Base-by-base conservation (phyloP, 768 basidiomycete species). In the Tylopilus vinaceipallidus region DNA sequence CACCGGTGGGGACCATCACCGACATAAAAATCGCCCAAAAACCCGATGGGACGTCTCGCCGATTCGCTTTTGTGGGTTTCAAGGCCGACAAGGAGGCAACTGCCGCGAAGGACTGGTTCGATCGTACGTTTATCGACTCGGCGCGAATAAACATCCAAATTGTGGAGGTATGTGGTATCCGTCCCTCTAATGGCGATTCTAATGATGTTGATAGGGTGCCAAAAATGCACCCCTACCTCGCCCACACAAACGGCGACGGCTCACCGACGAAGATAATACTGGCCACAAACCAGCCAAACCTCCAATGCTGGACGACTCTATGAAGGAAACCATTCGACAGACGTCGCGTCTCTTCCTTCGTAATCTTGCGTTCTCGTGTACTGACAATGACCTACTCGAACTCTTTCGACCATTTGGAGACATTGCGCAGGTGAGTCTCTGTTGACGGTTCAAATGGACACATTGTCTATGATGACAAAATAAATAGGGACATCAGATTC, bases 21-120 rank as follows among this genome's bases (percentile, higher is more conserved):
- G 97, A 98, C 71, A 75, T 85, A 42, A 90, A 90, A 65, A 77
- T 98, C 43, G 82, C 91, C 4, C 75, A 75, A 23, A 88, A 90
- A 66, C 71, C 69, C 0, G 84, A 91, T 63, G 93, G 92, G 1
- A 85, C 84, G 0, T 85, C 88, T 1, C 76, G 97, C 8, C 77
- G 90, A 29, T 95, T 99, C 65, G 97, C 89, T 0, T 99, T 98
- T 61, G 76, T 95, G 9, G 97, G 97, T 0, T 98, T 84, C 75
- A 92, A 89, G 70, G 80, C 84, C 0, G 76, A 85, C 26, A 73
- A 78, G 24, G 89, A 97, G 50, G 95, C 95, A 0, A 49, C 69
- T 6, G 74, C 75, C 5, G 94, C 90, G 0, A 81, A 79, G 63
- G 79, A 84, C 30, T 98, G 88, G 87, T 95, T 88, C 57, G 82